Conservation (phyloP, 768 basidiomycete species). For the Obba rivulosa region DNA sequence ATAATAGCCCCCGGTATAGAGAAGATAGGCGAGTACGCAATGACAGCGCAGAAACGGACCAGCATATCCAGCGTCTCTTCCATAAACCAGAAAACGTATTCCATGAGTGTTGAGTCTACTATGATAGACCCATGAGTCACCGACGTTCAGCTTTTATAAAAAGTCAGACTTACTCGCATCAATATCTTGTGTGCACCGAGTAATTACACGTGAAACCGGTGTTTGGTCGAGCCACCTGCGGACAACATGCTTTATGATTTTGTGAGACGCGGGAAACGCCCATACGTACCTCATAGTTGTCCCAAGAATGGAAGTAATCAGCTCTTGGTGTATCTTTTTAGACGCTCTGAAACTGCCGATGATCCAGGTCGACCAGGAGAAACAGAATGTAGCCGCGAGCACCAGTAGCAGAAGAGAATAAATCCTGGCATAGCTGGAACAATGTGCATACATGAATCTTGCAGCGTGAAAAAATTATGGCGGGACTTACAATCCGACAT, state of each 20-base stretch:
- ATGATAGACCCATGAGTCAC: constrained; percentile 6
- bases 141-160: not conserved
- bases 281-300: constrained; percentile 51
- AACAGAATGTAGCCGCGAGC: constrained; percentile 27
- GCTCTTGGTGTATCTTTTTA: constrained; percentile 42
- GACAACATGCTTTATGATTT: not conserved
- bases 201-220: constrained; percentile 52
- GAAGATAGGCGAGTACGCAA: constrained; percentile 35
- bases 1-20: constrained; percentile 32
- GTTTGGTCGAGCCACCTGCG: constrained; percentile 45
- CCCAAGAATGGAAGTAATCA: constrained; percentile 49
- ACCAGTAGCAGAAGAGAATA: constrained; percentile 35
- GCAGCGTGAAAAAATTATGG: not conserved
- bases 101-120: constrained; percentile 32
- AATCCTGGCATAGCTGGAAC: constrained; percentile 40
- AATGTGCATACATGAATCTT: not conserved
- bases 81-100: constrained; percentile 18
- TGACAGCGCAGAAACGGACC: constrained; percentile 31
- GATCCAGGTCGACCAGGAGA: constrained; percentile 34
- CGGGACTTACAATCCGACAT: constrained; percentile 26
- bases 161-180: constrained; percentile 20
- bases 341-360: constrained; percentile 50
- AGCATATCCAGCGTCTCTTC: constrained; percentile 30
- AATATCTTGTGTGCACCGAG: constrained; percentile 66
- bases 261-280: not conserved